Base-by-base conservation (phyloP, 108 stramenopile species). In the Skeletonema grethae region DNA sequence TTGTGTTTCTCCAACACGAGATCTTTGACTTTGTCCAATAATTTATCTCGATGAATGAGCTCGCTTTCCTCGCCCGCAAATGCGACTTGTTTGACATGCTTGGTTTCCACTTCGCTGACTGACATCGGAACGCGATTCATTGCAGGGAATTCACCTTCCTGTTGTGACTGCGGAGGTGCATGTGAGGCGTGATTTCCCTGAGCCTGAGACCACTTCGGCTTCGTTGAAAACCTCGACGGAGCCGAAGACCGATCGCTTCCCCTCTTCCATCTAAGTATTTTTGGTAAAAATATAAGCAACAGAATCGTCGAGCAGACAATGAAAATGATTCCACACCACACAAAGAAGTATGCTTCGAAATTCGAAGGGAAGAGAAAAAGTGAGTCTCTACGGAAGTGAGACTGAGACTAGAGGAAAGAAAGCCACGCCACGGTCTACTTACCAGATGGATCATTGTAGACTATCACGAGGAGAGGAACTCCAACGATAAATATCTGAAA, bases 271-370 rank as follows among this genome's bases (percentile, higher is more conserved):
- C 41, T 36, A 12, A 72, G 13, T 13, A 83, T 73, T 64, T 86
- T 86, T 6, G 85, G 85, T 34, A 83, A 38, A 64, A 86, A 86
- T 18, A 86, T 77, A 1, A 82, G 56, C 36, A 80, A 57, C 6
- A 83, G 53, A 1, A 75, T 72, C 10, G 69, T 30, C 10, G 65
- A 13, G 28, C 73, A 41, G 15, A 64, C 76, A 8, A 80, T 46
- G 30, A 77, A 77, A 31, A 86, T 76, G 30, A 79, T 63, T 1
- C 38, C 55, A n/a, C 32, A 55, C 20, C 46, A 20, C 6, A 84
- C 73, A 30, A 85, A 68, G 69, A 65, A 84, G 18, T 67, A 78
- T 6, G 72, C 83, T 28, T 4, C 41, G 11, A 43, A 0, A 15
- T 28, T 4, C 41, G 11, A 43, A 0, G 41, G 41, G 41, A n/a